Evolutionary conservation across 2,329 filamentous ascomycete species (phyloP).

Genomic region (Xylaria sp.): DNA sequence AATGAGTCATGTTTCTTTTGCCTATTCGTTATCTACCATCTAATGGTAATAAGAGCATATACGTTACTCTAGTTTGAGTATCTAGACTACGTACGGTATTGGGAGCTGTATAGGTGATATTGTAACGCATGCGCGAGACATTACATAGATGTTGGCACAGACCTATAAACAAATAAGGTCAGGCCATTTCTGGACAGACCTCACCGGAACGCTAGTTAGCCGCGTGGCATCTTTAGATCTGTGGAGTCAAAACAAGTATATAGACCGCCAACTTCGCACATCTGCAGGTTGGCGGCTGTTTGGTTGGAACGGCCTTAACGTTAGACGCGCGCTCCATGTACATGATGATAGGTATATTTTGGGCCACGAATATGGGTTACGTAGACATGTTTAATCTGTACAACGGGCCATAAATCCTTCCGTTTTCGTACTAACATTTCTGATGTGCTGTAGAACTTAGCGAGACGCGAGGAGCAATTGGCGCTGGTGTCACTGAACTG

Average conservation of each 20-base stretch:
- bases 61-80: not conserved
- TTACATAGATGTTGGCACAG: not conserved
- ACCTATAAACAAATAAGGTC: not conserved
- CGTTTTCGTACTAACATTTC: conserved; percentile 1
- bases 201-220: not conserved
- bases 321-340: conserved; percentile 33
- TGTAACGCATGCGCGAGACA: not conserved
- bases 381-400: not conserved
- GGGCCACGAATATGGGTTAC: not conserved
- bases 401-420: conserved; percentile 5
- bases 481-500: conserved; percentile 15
- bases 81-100: not conserved
- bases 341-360: conserved; percentile 21
- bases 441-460: not conserved
- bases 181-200: no score
- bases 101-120: not conserved
- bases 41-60: not conserved
- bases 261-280: not conserved
- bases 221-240: not conserved
- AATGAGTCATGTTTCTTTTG: not conserved
- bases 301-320: conserved; percentile 1
- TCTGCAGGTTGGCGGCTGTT: conserved; percentile 25
- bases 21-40: not conserved
- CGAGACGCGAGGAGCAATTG: conserved; percentile 18
- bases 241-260: not conserved